Base-by-base conservation (phyloP, 257 asterid species). In the Catharanthus roseus region DNA sequence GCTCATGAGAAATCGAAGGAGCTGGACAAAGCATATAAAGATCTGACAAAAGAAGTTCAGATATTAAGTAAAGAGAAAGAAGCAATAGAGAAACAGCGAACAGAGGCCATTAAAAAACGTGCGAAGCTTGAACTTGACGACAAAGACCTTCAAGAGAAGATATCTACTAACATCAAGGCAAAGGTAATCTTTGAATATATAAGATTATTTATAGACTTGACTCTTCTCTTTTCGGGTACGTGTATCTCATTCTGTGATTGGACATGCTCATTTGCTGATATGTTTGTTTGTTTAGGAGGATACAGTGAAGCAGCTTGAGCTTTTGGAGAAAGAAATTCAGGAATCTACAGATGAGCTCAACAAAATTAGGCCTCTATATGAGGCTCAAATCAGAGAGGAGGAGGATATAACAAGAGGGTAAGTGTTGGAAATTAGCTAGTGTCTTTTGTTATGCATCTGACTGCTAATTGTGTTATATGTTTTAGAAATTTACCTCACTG, bases 71-170 rank as follows among this genome's bases (percentile, higher is more conserved):
- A 89, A 77, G 97, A 93, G 81, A 93, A 88, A 81, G 99, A 89
- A 75, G 87, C 90, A 63, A 78, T 86, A 53, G 97, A 89, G 84
- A 93, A 93, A 82, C 96, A 89, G 74, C 85, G 85, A 72, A 86
- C 85, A 44, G 97, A 85, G 77, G 97, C 96, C 71, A 86, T 93
- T 47, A 86, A 85, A 81, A 89, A 85, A 79, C 96, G 95, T 72
- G 95, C 99, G 45, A 86, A 91, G 77, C 89, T 93, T 71, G 97
- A 93, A 78, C 96, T 89, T 80, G 99, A 91, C 81, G 86, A 84
- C 79, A 89, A 88, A 71, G 99, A 93, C 72, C 83, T 89, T 80
- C 90, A 83, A 45, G 99, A 93, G 78, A 93, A 81, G 83, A 91
- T 93, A 72, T 83, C 82, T 69, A 80, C 82, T 39, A 93, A 83